These are phyloP conservation scores for Ascochyta pisi DNA, from an alignment of 2,329 filamentous ascomycete species.

Conservation along the genomic window DNA sequence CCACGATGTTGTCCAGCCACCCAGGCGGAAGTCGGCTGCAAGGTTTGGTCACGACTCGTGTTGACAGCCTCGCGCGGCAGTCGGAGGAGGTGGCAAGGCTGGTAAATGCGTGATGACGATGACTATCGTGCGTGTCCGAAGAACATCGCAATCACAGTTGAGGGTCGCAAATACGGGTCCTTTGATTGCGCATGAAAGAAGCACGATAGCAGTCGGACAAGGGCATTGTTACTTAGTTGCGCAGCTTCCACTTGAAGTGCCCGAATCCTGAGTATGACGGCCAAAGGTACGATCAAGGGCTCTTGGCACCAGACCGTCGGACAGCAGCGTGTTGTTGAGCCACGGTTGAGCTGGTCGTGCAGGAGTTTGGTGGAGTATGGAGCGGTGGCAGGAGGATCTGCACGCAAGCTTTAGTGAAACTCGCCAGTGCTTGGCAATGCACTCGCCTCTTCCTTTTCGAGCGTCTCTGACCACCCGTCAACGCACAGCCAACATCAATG, in stretches of 20 bases:
- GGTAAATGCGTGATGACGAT: constrained; percentile 17
- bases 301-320: constrained; percentile 12
- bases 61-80: constrained; percentile 12
- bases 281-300: background rate
- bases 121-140: constrained; percentile 20
- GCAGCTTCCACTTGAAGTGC: background rate
- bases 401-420: constrained; percentile 29
- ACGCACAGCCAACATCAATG: constrained; percentile 18
- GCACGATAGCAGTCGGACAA: constrained; percentile 12
- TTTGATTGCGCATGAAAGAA: constrained; percentile 16
- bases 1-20: constrained; percentile 18
- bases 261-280: background rate
- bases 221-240: constrained; percentile 1
- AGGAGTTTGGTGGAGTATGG: constrained; percentile 24
- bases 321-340: constrained; percentile 29
- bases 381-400: constrained; percentile 30
- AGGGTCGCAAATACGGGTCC: constrained; percentile 11
- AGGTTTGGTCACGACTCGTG: constrained; percentile 11
- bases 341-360: constrained; percentile 27
- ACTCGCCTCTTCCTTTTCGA: constrained; percentile 19
- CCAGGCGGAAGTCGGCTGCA: constrained; percentile 8
- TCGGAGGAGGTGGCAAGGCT: constrained; percentile 9
- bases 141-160: constrained; percentile 24
- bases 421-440: constrained; percentile 22
- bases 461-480: constrained; percentile 24